Evolutionary conservation across 1,139 yeast genomes (phyloP).

Genomic region (Tardiomyces digboiensis): DNA sequence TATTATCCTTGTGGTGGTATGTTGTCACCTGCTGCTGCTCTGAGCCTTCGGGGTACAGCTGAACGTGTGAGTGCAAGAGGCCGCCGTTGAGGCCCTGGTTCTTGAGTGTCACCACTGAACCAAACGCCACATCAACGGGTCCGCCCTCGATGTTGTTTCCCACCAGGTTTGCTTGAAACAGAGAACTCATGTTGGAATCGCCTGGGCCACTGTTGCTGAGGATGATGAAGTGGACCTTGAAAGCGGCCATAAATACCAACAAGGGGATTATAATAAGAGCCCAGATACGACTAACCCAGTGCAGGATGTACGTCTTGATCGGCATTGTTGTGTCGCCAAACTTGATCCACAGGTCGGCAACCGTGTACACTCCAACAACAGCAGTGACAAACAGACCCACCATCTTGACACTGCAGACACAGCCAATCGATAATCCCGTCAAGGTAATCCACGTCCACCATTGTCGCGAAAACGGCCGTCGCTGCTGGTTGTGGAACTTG

Average conservation of each 20-base stretch:
- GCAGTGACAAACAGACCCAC: conserved; percentile 86
- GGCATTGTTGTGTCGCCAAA: conserved; percentile 40
- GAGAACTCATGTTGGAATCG: conserved; percentile 93
- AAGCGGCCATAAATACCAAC: conserved; percentile 55
- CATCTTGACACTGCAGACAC: conserved; percentile 86
- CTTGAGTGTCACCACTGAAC: conserved; percentile 72
- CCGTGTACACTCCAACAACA: conserved; percentile 77
- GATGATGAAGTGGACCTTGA: conserved; percentile 71
- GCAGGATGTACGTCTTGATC: conserved; percentile 38
- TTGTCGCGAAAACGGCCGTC: conserved; percentile 52
- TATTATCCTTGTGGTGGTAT: conserved; percentile 83
- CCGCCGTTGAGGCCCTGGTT: conserved; percentile 92
- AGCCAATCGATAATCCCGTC: conserved; percentile 80
- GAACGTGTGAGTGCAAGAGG: conserved; percentile 88
- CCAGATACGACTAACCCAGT: conserved; percentile 66
- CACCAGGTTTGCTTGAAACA: conserved; percentile 86
- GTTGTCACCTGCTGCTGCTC: conserved; percentile 95
- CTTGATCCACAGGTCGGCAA: conserved; percentile 62
- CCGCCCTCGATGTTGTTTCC: conserved; percentile 80
- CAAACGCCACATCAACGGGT: conserved; percentile 79
- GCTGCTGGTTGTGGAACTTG: conserved; percentile 69
- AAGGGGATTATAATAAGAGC: conserved; percentile 69
- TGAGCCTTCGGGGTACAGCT: conserved; percentile 91
- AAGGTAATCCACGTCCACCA: conserved; percentile 93
- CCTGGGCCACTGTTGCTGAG: conserved; percentile 86